Evolutionary conservation across 2,329 filamentous ascomycete genomes (phyloP).

Genomic region (Hypoxylon sp.): DNA sequence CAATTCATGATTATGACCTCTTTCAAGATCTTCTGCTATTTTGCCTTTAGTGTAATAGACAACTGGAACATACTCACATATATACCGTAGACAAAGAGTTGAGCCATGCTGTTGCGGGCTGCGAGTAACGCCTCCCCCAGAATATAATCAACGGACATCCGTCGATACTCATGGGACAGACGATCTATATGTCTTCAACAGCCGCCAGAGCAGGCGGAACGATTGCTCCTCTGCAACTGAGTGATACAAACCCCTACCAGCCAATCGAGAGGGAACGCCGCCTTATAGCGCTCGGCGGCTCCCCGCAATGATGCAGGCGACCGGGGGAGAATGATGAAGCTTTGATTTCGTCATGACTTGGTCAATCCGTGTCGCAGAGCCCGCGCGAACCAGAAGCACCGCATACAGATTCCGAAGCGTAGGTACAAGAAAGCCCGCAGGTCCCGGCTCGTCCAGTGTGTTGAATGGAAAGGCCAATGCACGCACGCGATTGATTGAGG

Average conservation of each 20-base stretch:
- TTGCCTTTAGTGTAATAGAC: no score
- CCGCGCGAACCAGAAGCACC: not conserved
- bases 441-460: no score
- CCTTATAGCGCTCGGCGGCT: not conserved
- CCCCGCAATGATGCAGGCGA: slow-evolving; percentile 29
- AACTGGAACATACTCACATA: not conserved
- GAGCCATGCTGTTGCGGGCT: not conserved
- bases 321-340: not conserved
- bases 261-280: not conserved
- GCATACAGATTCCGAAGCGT: not conserved
- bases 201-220: not conserved
- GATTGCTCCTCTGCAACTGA: slow-evolving; percentile 5
- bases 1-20: not conserved
- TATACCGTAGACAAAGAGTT: not conserved
- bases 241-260: no score
- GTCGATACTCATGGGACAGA: no score
- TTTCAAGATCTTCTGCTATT: no score
- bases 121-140: not conserved
- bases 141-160: no score
- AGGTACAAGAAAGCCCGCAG: slow-evolving; percentile 11
- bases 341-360: slow-evolving; percentile 35
- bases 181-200: no score
- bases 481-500: no score
- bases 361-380: not conserved
- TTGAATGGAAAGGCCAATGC: no score